These are phyloP conservation scores for Citrus cavaleriei DNA, from an alignment of 345 rosid species.

Conservation along the genomic window DNA sequence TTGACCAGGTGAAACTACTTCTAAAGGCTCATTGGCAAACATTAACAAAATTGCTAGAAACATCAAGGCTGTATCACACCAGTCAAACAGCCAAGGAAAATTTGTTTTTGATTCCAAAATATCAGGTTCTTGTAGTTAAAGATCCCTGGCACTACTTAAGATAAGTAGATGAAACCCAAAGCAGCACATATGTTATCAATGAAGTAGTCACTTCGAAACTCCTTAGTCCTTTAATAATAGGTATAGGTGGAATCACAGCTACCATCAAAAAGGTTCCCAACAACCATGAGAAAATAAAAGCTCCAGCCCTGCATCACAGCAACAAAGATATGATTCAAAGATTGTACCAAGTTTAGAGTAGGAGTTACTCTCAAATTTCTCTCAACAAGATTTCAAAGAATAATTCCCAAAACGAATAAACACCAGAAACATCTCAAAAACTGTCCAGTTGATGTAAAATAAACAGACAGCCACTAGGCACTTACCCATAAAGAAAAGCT, in stretches of 20 bases:
- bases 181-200: conserved; percentile 68
- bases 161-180: conserved; percentile 82
- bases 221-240: conserved; percentile 75
- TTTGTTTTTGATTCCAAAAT: conserved; percentile 10
- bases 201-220: conserved; percentile 86
- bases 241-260: conserved; percentile 77
- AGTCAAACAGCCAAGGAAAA: conserved; percentile 6
- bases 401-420: not conserved
- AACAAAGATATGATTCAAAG: conserved; percentile 13
- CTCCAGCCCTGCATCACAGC: conserved; percentile 59
- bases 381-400: not conserved
- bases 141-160: conserved; percentile 44
- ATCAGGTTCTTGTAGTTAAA: conserved; percentile 14
- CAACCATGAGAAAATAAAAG: conserved; percentile 82
- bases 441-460: not conserved
- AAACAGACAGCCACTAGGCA: not conserved
- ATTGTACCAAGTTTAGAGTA: not conserved
- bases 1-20: conserved; percentile 2
- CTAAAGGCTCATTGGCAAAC: not conserved
- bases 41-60: not conserved
- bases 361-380: not conserved
- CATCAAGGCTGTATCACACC: not conserved
- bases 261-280: conserved; percentile 96
- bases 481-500: conserved; percentile 79
- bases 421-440: not conserved